These are phyloP conservation scores for Nakazawaea sp. DNA, from an alignment of 805 yeast species.

Conservation along the genomic window DNA sequence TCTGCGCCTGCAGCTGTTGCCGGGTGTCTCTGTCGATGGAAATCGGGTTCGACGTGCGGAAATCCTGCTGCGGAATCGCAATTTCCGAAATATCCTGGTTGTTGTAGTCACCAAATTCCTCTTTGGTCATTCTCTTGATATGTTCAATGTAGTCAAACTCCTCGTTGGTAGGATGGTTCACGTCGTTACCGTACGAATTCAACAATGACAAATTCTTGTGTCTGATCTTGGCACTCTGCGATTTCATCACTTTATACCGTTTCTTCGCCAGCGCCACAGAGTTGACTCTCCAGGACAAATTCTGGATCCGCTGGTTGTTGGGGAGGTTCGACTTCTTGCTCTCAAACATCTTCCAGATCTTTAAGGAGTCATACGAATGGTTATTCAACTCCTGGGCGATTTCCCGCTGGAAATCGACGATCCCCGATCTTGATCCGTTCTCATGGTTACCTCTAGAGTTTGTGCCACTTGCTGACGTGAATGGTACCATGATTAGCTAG, in stretches of 20 bases:
- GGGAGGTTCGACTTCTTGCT: slow-evolving; percentile 26
- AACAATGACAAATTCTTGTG: slow-evolving; percentile 13
- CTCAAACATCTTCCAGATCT: slow-evolving; percentile 29
- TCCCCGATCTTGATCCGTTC: no score
- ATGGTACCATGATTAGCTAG: no score
- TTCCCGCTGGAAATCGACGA: slow-evolving; percentile 18
- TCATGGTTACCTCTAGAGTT: no score
- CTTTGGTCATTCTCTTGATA: slow-evolving; percentile 27
- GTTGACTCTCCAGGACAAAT: slow-evolving; percentile 28
- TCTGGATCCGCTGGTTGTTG: slow-evolving; percentile 26
- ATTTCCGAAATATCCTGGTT: slow-evolving; percentile 3
- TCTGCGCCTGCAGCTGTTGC: background rate
- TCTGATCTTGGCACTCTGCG: slow-evolving; percentile 11
- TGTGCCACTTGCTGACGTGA: no score
- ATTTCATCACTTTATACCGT: slow-evolving; percentile 1
- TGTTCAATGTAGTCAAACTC: slow-evolving; percentile 30
- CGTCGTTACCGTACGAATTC: no score
- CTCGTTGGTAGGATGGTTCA: slow-evolving; percentile 15
- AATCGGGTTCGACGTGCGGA: slow-evolving; percentile 11
- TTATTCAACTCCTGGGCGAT: slow-evolving; percentile 20
- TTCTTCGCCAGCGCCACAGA: slow-evolving; percentile 4
- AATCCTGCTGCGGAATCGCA: slow-evolving; percentile 10
- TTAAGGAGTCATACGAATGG: slow-evolving; percentile 20
- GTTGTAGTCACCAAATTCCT: slow-evolving; percentile 24
- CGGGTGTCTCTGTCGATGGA: background rate